phyloP scores from a whole-genome alignment of 768 basidiomycete genomes.

The Tylopilus felleus region DNA sequence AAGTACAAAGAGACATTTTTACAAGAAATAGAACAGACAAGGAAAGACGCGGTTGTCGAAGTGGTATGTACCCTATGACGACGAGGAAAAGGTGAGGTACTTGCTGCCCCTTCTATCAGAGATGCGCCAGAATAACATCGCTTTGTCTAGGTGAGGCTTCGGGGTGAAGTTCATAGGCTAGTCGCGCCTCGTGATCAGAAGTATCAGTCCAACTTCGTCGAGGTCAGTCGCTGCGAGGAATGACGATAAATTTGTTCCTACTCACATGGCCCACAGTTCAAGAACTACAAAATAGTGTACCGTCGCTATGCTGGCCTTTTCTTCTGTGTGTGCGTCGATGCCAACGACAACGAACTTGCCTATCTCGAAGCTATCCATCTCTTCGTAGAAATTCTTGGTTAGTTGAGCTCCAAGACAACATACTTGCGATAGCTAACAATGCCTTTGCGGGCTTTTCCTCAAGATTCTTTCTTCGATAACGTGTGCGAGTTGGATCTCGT shows the following conservation, averaged over 20 bases:
- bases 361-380: conserved; percentile 98
- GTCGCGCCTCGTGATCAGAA: conserved; percentile 98
- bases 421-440: neutral
- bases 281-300: conserved; percentile 97
- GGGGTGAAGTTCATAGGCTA: conserved; percentile 94
- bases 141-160: conserved; percentile 69
- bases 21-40: conserved; percentile 76
- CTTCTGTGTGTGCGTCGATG: conserved; percentile 97
- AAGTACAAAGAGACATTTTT: neutral
- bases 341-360: conserved; percentile 96
- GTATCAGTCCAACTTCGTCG: conserved; percentile 98
- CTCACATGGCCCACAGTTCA: conserved; percentile 57
- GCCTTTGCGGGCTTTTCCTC: neutral
- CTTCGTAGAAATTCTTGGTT: conserved; percentile 96
- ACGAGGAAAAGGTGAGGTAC: conserved; percentile 87
- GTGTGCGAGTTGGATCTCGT: conserved; percentile 98
- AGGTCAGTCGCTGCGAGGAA: conserved; percentile 52
- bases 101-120: neutral
- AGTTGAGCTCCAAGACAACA: conserved; percentile 19
- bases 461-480: conserved; percentile 98
- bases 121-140: neutral
- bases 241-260: neutral
- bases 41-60: conserved; percentile 97
- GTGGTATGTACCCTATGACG: conserved; percentile 99
- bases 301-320: conserved; percentile 96